Evolutionary conservation across 176 grass and related monocot genomes (phyloP), one percentile per base, ranked within the genome.

Genomic region (Triticum monococcum): DNA sequence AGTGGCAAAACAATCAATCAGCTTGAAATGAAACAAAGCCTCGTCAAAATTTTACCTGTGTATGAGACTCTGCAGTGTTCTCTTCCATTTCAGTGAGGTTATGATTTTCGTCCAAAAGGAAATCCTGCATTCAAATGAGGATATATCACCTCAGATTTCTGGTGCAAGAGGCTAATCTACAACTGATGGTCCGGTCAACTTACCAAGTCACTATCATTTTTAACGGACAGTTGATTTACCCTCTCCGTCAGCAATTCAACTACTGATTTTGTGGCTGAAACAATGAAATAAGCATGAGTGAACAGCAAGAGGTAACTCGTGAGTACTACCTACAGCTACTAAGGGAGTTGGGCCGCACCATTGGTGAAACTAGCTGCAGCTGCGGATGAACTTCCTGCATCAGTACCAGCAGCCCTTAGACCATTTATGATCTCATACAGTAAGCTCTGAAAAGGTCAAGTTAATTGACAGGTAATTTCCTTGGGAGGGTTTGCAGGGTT

Each of bases 401-500:
- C 89, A 71, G 89, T 87, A 82, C 89, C 79, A 86, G 82, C 94
- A 7, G 84, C 68, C 9, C 89, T 87, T 72, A 99, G 80, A 85
- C 97, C 91, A 88, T 88, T 91, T 57, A 99, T 99, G 77, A 99
- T 99, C 77, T 99, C 97, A 89, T 91, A 99, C 14, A 99, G 83
- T 87, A 99, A 86, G 70, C 89, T 96, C 97, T 99, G 89, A 82
- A 84, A 86, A 84, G 77, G 78, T 60, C 20, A 71, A 83, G 13
- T 77, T 37, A 79, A 82, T 82, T 54, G 83, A 80, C 54, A 16
- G 43, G 71, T 81, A 71, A 87, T 69, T 61, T 83, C 46, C 13
- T 73, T 38, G 7, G n/a, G 43, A 60, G 33, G 57, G 72, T 46
- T 59, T 28, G n/a, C 8, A 59, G 16, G 45, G 9, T 52, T 77